phyloP scores from a whole-genome alignment of 768 basidiomycete species.

The Kwoniella heveanensis region DNA sequence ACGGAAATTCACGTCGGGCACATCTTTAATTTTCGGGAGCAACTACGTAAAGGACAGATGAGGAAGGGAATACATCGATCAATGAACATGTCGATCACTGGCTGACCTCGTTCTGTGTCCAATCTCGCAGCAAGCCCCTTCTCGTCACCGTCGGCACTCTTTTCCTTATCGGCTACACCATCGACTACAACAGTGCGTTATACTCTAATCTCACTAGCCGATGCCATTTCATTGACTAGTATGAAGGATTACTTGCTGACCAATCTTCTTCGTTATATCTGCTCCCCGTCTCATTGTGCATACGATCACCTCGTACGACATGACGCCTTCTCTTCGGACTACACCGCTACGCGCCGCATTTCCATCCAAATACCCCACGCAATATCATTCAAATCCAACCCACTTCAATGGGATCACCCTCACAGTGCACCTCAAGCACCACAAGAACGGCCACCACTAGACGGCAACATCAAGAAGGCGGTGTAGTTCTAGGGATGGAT shows the following conservation, averaged over 20 bases:
- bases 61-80: neutral
- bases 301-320: too few species aligned
- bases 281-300: too few species aligned
- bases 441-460: constrained; percentile 57
- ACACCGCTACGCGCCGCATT: too few species aligned
- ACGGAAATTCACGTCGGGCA: too few species aligned
- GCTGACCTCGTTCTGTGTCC: neutral
- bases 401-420: neutral
- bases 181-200: constrained; percentile 56
- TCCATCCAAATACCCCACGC: too few species aligned
- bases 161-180: constrained; percentile 56
- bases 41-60: too few species aligned
- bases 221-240: too few species aligned
- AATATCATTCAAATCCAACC: constrained; percentile 1
- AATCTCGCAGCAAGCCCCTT: constrained; percentile 40
- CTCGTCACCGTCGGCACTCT: constrained; percentile 52
- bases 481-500: constrained; percentile 5
- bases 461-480: too few species aligned
- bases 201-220: too few species aligned
- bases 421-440: constrained; percentile 54
- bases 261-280: constrained; percentile 10
- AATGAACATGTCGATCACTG: neutral
- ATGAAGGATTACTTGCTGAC: constrained; percentile 1
- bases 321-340: too few species aligned
- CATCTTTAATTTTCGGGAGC: too few species aligned